phyloP scores from a whole-genome alignment of 1,139 yeast species.

The Protomyces inundatus region DNA sequence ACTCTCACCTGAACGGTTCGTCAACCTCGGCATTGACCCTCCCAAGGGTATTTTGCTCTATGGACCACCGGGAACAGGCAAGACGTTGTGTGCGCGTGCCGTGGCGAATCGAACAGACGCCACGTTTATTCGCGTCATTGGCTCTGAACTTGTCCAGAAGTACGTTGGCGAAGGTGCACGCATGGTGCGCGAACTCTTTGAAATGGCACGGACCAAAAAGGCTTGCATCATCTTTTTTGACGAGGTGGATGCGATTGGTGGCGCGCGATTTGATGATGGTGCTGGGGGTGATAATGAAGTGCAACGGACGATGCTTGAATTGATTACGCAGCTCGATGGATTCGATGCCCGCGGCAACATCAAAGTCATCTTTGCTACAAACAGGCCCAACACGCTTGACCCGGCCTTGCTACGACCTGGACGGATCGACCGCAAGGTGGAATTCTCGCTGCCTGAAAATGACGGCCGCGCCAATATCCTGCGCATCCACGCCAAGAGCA shows the following conservation, averaged over 20 bases:
- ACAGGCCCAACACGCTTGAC: slow-evolving; percentile 94
- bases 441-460: slow-evolving; percentile 88
- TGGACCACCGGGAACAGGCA: slow-evolving; percentile 99
- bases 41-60: slow-evolving; percentile 93
- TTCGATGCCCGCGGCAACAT: slow-evolving; percentile 98
- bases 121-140: slow-evolving; percentile 93
- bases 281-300: slow-evolving; percentile 99
- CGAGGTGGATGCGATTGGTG: slow-evolving; percentile 98
- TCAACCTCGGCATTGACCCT: slow-evolving; percentile 93
- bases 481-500: slow-evolving; percentile 89
- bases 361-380: slow-evolving; percentile 98
- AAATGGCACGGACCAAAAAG: slow-evolving; percentile 96
- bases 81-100: slow-evolving; percentile 95
- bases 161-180: slow-evolving; percentile 99
- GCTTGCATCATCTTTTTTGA: slow-evolving; percentile 96
- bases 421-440: slow-evolving; percentile 96
- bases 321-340: slow-evolving; percentile 94
- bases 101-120: slow-evolving; percentile 99
- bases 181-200: slow-evolving; percentile 96
- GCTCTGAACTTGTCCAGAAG: slow-evolving; percentile 94
- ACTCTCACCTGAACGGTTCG: slow-evolving; percentile 91
- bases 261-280: slow-evolving; percentile 97
- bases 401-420: slow-evolving; percentile 98
- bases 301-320: slow-evolving; percentile 97
- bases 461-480: slow-evolving; percentile 97